Evolutionary conservation across 2,329 filamentous ascomycete species (phyloP).

Genomic region (Monilinia fructicola): DNA sequence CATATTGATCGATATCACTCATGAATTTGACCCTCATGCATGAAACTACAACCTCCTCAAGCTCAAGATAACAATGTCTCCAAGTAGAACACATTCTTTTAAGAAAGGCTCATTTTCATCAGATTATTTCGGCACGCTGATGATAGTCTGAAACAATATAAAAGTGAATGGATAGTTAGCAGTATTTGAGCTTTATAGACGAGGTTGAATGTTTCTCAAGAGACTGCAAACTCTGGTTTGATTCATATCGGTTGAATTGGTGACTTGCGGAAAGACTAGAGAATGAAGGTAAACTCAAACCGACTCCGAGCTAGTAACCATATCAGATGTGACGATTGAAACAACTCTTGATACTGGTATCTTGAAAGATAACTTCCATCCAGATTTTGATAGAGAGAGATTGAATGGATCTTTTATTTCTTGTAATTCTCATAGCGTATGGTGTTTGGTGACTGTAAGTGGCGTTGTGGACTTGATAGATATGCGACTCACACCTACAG

Average conservation of each 20-base stretch:
- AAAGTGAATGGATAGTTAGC: no score
- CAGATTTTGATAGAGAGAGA: no score
- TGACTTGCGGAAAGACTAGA: background rate
- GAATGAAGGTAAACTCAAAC: background rate
- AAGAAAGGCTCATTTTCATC: no score
- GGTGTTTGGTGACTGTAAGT: background rate
- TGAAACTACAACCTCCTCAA: no score
- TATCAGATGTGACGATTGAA: background rate
- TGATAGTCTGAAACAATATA: no score
- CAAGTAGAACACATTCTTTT: no score
- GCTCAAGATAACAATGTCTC: background rate
- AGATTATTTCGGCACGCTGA: no score
- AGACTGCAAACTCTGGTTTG: no score
- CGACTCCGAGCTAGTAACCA: no score
- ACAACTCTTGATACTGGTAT: background rate
- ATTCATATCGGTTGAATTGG: background rate
- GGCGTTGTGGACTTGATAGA: background rate
- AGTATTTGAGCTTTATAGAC: background rate
- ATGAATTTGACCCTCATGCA: no score
- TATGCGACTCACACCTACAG: background rate
- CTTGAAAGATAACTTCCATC: background rate
- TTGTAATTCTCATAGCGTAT: background rate
- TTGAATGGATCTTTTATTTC: no score
- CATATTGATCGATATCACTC: background rate
- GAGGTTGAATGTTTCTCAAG: background rate